These are phyloP conservation scores for Arthrobotrys pseudoclavata DNA, from an alignment of 2,329 filamentous ascomycete genomes.

Conservation along the genomic window DNA sequence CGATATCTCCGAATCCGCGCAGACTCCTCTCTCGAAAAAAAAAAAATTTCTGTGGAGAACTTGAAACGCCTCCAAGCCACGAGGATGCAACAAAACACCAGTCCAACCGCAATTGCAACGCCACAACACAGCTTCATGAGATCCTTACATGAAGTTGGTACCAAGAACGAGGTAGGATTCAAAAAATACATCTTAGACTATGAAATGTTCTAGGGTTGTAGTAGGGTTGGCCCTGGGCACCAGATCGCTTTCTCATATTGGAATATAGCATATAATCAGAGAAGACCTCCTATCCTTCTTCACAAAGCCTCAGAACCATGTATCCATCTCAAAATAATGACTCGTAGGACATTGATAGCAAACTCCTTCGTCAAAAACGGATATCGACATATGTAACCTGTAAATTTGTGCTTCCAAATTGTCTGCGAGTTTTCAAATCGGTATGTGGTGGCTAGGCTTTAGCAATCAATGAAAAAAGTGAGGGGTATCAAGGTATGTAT, in stretches of 20 bases:
- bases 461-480: background rate
- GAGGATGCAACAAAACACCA: conserved; percentile 31
- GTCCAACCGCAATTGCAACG: conserved; percentile 57
- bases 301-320: background rate
- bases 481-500: background rate
- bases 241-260: background rate
- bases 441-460: background rate
- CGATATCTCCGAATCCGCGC: conserved; percentile 33
- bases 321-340: background rate
- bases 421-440: too few relatives aligned
- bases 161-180: background rate
- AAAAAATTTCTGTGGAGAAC: conserved; percentile 44
- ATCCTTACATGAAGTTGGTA: background rate
- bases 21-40: conserved; percentile 36
- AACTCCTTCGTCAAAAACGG: conserved; percentile 1
- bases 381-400: background rate
- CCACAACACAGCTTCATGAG: conserved; percentile 51
- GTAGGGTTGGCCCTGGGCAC: background rate
- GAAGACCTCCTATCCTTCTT: background rate
- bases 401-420: background rate
- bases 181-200: background rate
- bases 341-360: background rate
- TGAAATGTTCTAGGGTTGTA: background rate
- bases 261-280: background rate
- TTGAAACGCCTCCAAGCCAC: conserved; percentile 60